Percentiles rank a stretch among this genome's conserved stretches.
These are phyloP conservation scores for Phytophthora foliorum DNA, from an alignment of 352 stramenopile species.

Conservation along the genomic window DNA sequence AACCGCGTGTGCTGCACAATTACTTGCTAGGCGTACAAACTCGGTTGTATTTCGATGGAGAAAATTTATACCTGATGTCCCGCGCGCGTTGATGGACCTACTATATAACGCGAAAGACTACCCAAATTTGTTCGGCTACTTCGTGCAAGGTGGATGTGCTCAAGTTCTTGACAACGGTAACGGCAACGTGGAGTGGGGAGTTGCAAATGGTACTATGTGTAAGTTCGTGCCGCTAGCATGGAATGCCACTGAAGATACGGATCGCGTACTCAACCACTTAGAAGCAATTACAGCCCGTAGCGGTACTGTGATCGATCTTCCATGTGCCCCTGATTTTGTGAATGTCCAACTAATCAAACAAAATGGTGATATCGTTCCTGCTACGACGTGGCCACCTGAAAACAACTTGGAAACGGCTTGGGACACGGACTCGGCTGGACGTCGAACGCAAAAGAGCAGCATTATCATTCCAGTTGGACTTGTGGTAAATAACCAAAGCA, in stretches of 20 bases:
- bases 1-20: not conserved
- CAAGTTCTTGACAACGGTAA: not conserved
- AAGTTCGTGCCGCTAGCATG: not conserved
- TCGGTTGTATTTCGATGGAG: not conserved
- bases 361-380: not conserved
- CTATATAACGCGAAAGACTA: not conserved
- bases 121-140: not conserved
- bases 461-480: constrained; percentile 1
- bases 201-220: not conserved
- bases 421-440: too few relatives aligned
- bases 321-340: not conserved
- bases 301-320: not conserved
- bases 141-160: not conserved
- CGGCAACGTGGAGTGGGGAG: not conserved
- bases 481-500: not conserved
- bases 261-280: not conserved
- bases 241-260: not conserved
- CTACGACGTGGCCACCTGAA: not conserved
- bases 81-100: not conserved
- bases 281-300: not conserved
- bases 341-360: not conserved
- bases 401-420: not conserved
- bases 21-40: not conserved
- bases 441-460: not conserved
- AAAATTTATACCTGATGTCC: not conserved